Evolutionary conservation across 1,284 basidiomycete genomes (phyloP), one percentile per base, ranked within the genome.

Genomic region (Mrakiaceae sp.): DNA sequence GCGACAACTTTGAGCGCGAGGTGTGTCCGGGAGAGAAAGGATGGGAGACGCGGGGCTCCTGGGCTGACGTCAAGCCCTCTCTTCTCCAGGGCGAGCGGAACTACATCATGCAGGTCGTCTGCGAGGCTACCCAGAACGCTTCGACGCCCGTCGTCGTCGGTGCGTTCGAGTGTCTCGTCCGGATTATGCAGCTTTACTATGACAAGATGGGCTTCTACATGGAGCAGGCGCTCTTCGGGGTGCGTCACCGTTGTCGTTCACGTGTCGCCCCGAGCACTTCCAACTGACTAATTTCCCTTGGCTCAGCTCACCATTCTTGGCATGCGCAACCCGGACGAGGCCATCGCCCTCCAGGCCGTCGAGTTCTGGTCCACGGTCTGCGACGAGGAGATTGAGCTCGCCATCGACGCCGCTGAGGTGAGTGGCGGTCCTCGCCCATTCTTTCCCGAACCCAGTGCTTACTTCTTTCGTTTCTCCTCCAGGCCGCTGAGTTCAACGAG

Each of bases 101-200:
- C 79, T 98, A 97, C 79, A 98, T 99, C 77, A 98, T 98, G 96
- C 96, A 99, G 80, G 93, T 98, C 60, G 90, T 98, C 42, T 99
- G 95, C 75, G 96, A 98, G 75, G 96, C 95, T 0, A 98, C 96
- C 0, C 96, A 98, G 77, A 92, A 86, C 70, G 68, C 81, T 2
- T 78, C 85, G 4, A 83, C 87, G 14, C 77, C 83, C 55, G 92
- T 98, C 61, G 92, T 97, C 79, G 87, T 94, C 39, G 90, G 85
- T 50, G 87, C 94, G 1, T 99, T 96, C 74, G 93, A 97, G 76
- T 94, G 90, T 77, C 80, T 99, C 14, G 96, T 98, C 57, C 84
- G 87, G 71, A 95, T 98, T 74, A 98, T 99, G 96, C 86, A 87
- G 70, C 79, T 97, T 64, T 99, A 98, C 80, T 99, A 99, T 77